A percentile compares a stretch with the other conserved stretches of the same genome.
These are phyloP conservation scores for Metschnikowia matae DNA, from an alignment of 805 yeast genomes.

Conservation along the genomic window DNA sequence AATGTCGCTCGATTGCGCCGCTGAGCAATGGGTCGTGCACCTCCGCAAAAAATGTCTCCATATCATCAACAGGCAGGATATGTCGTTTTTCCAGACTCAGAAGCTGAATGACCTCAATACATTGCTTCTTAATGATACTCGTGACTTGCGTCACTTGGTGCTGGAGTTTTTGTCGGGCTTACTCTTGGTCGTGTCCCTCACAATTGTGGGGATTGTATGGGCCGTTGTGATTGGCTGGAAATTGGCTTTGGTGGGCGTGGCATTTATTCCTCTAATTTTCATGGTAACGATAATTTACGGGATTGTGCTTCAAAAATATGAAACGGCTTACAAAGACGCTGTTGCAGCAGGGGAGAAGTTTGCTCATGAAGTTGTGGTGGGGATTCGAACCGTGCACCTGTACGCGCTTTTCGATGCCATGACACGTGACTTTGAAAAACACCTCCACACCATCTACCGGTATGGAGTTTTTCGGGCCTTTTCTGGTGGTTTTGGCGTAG, in stretches of 20 bases:
- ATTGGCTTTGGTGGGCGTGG: slow-evolving; percentile 73
- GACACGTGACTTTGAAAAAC: slow-evolving; percentile 26
- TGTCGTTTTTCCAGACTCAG: slow-evolving; percentile 47
- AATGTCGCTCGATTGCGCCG: slow-evolving; percentile 47
- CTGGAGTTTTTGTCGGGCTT: slow-evolving; percentile 57
- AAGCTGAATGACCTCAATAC: slow-evolving; percentile 56
- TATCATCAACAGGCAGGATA: slow-evolving; percentile 47
- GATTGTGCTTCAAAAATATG: slow-evolving; percentile 46
- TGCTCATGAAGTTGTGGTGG: slow-evolving; percentile 49
- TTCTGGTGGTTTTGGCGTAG: slow-evolving; percentile 63
- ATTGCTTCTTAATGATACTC: slow-evolving; percentile 71
- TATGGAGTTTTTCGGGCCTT: slow-evolving; percentile 52
- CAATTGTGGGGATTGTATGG: slow-evolving; percentile 69
- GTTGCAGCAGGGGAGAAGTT: slow-evolving; percentile 53
- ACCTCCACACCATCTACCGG: slow-evolving; percentile 27
- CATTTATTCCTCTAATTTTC: slow-evolving; percentile 65
- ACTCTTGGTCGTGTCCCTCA: slow-evolving; percentile 50
- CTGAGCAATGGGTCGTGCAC: slow-evolving; percentile 64
- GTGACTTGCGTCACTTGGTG: slow-evolving; percentile 67
- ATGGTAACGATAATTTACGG: slow-evolving; percentile 52
- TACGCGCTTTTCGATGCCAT: slow-evolving; percentile 53
- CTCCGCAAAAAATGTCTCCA: slow-evolving; percentile 49
- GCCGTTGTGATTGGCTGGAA: slow-evolving; percentile 81
- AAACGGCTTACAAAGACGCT: slow-evolving; percentile 53
- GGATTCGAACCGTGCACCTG: slow-evolving; percentile 61